Percentiles rank a stretch among this genome's conserved stretches.
Evolutionary conservation across 2,329 filamentous ascomycete species (phyloP).

Genomic region (Corinectria fuckeliana): DNA sequence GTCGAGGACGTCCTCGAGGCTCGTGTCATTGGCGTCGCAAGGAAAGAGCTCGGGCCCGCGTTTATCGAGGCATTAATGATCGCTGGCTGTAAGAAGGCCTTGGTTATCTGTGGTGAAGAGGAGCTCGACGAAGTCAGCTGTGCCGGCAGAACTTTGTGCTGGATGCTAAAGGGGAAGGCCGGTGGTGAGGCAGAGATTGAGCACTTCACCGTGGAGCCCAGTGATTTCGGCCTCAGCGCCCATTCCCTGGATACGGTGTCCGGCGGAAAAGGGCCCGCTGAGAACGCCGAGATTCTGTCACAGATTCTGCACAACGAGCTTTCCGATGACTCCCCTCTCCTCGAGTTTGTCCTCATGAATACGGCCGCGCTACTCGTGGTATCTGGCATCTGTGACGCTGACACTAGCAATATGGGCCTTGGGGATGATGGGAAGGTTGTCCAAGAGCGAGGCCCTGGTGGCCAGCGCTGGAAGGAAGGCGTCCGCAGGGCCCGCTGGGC

Average conservation of each 20-base stretch:
- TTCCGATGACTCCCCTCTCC: conserved; percentile 77
- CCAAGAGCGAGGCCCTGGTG: conserved; percentile 81
- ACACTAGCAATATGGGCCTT: conserved; percentile 78
- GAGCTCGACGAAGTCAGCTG: conserved; percentile 96
- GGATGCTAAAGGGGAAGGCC: conserved; percentile 69
- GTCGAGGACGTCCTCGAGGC: conserved; percentile 85
- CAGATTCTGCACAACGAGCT: conserved; percentile 78
- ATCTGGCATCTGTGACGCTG: conserved; percentile 84
- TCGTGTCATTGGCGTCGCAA: conserved; percentile 89
- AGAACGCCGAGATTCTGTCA: conserved; percentile 87
- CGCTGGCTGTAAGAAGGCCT: conserved; percentile 78
- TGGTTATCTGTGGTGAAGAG: conserved; percentile 93
- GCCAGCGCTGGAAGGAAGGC: conserved; percentile 93
- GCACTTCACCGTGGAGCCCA: conserved; percentile 78
- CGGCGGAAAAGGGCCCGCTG: conserved; percentile 81
- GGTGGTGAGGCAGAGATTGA: conserved; percentile 63
- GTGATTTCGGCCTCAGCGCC: conserved; percentile 82
- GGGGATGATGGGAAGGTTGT: conserved; percentile 84
- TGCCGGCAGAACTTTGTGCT: conserved; percentile 87
- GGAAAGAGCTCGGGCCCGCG: conserved; percentile 83
- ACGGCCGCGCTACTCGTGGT: conserved; percentile 86
- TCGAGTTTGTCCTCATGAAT: conserved; percentile 95
- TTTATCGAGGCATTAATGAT: conserved; percentile 86
- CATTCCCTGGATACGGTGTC: conserved; percentile 82
- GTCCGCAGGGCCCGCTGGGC: conserved; percentile 87